Evolutionary conservation across 306 rosid genomes (phyloP), one percentile per base, ranked within the genome.

Genomic region (Leucaena leucocephala): DNA sequence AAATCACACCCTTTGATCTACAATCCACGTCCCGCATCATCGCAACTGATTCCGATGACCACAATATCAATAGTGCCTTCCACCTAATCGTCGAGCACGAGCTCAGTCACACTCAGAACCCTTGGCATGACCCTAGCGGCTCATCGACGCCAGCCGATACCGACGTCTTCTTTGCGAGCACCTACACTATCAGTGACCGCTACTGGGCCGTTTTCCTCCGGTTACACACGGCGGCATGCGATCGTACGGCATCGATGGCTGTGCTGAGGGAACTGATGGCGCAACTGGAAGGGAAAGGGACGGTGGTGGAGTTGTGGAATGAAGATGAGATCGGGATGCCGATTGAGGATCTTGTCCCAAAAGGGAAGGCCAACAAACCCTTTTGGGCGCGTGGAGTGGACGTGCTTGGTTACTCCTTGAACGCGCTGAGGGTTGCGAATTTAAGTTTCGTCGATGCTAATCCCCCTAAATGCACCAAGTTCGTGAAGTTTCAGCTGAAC

Each of bases 311-410:
- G 86, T 39, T 64, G 7, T 71, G 62, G 57, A 81, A 74, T 13
- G 81, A 67, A 2, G 90, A 64, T 17, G 78, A 80, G 84, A 84
- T 85, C 46, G 57, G 74, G 65, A 62, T 57, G 68, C 84, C 86
- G 55, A 87, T 95, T 17, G 98, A 95, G 87, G 94, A 95, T 72
- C 55, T 92, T 16, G 77, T 95, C 9, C 98, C 98, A 0, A 80
- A 79, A 4, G 93, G 87, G 8, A 91, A 87, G 73, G 86, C 65
- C 44, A 74, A 80, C 27, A 95, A 92, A 68, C 84, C 97, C 55
- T 90, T 95, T 46, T 95, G 98, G 98, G 90, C 91, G 86, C 98
- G 98, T 86, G 98, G 98, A 0, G 27, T 87, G 16, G 98, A 95
- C 91, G 15, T 95, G 91, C 91, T 95, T 67, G 98, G 97, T 1